phyloP scores from a whole-genome alignment of 345 rosid species.

The Rubroshorea leprosula region DNA sequence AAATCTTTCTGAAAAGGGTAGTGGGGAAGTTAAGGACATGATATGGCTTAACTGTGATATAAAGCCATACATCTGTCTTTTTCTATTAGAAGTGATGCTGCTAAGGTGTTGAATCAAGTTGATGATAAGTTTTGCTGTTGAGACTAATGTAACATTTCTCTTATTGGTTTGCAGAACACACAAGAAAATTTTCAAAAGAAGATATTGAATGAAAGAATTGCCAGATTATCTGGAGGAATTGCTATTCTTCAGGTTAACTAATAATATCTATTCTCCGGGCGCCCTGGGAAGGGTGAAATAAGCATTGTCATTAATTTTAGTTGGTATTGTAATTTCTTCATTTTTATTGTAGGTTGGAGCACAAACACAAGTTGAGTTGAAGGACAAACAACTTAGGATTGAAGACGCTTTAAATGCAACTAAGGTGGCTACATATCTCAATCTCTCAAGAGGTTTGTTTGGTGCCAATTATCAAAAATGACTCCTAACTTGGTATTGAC shows the following conservation, averaged over 20 bases:
- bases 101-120: neutral
- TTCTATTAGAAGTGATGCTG: neutral
- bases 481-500: slow-evolving; percentile 22
- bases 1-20: neutral
- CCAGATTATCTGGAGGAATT: slow-evolving; percentile 76
- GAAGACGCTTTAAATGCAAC: slow-evolving; percentile 97
- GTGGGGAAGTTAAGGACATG: neutral
- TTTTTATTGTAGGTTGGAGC: slow-evolving; percentile 70
- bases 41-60: neutral
- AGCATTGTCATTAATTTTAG: neutral
- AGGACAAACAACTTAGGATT: slow-evolving; percentile 76
- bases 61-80: neutral
- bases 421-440: slow-evolving; percentile 42
- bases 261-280: neutral
- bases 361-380: slow-evolving; percentile 81
- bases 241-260: slow-evolving; percentile 72
- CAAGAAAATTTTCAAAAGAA: slow-evolving; percentile 62
- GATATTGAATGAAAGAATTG: slow-evolving; percentile 81
- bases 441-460: neutral
- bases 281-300: slow-evolving; percentile 1
- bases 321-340: slow-evolving; percentile 13
- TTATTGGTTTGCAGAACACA: slow-evolving; percentile 50
- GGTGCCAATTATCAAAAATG: neutral
- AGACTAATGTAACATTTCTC: neutral
- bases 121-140: neutral